Percentiles rank a stretch among this genome's conserved stretches.
phyloP scores from a whole-genome alignment of 768 basidiomycete genomes.

The Naganishia vaughanmartiniae region DNA sequence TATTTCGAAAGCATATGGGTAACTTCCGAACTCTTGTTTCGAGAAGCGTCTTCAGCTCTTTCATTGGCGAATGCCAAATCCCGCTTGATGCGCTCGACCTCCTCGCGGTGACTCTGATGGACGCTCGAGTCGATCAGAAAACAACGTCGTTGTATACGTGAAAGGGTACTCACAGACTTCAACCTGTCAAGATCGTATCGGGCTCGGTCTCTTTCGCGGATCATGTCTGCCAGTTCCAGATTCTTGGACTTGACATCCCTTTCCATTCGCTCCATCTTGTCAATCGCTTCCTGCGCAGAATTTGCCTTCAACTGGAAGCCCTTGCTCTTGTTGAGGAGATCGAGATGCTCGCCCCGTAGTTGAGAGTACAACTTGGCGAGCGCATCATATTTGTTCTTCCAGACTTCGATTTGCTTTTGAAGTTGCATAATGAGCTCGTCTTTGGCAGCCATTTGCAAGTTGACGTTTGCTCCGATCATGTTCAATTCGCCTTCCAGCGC shows the following conservation, averaged over 20 bases:
- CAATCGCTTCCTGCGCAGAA: conserved; percentile 95
- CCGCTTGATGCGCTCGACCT: conserved; percentile 83
- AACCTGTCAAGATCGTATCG: conserved; percentile 91
- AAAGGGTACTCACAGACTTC: conserved; percentile 61
- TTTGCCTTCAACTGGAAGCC: conserved; percentile 96
- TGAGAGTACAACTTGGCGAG: conserved; percentile 98
- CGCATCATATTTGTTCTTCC: conserved; percentile 98
- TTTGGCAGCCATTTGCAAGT: conserved; percentile 81
- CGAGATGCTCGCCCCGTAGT: conserved; percentile 92
- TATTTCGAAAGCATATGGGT: conserved; percentile 84
- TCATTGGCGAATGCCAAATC: conserved; percentile 94
- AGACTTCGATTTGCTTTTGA: conserved; percentile 91
- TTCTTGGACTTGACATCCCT: conserved; percentile 98
- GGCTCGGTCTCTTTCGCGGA: conserved; percentile 91
- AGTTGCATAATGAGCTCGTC: conserved; percentile 93
- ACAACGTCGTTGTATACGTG: background rate
- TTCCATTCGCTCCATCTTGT: conserved; percentile 99
- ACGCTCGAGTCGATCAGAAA: background rate
- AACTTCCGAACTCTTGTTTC: conserved; percentile 89
- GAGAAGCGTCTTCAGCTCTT: conserved; percentile 88
- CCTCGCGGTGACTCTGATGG: conserved; percentile 78
- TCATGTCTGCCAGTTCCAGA: conserved; percentile 96
- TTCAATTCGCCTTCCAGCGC: conserved; percentile 84
- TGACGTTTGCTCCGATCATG: conserved; percentile 70
- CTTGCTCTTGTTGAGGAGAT: conserved; percentile 95